Conservation (phyloP, 169 alveolate genomes). For the Babesia ovata region DNA sequence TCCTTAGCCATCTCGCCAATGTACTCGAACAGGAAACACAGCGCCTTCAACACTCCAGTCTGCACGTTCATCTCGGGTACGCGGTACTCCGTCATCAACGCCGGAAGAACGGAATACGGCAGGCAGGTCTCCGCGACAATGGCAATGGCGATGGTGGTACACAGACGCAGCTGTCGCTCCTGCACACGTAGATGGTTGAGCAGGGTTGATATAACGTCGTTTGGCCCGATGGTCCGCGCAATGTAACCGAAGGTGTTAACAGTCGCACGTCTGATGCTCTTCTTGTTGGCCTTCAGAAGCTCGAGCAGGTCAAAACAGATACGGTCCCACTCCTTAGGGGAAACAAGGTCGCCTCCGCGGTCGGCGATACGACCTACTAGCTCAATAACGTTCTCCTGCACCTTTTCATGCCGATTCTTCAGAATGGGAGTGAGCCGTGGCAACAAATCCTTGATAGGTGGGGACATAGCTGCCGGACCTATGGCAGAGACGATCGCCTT, state of each 20-base stretch:
- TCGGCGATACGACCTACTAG: slow-evolving; percentile 99
- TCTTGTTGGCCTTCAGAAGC: slow-evolving; percentile 94
- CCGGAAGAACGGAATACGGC: slow-evolving; percentile 99
- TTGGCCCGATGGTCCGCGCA: slow-evolving; percentile 99
- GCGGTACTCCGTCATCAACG: slow-evolving; percentile 98
- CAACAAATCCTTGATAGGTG: slow-evolving; percentile 98
- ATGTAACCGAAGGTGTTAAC: slow-evolving; percentile 99
- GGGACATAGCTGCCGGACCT: slow-evolving; percentile 98
- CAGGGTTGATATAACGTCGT: slow-evolving; percentile 95
- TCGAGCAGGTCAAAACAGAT: slow-evolving; percentile 98
- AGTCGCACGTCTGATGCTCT: slow-evolving; percentile 95
- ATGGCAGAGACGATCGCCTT: slow-evolving; percentile 98
- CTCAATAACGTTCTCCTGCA: slow-evolving; percentile 96
- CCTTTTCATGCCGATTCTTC: slow-evolving; percentile 99
- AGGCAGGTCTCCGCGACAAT: slow-evolving; percentile 99
- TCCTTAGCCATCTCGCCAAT: slow-evolving; percentile 94
- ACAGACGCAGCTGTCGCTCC: slow-evolving; percentile 98
- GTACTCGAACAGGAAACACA: slow-evolving; percentile 99
- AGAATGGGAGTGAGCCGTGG: slow-evolving; percentile 99
- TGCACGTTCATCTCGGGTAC: slow-evolving; percentile 98
- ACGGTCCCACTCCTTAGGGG: slow-evolving; percentile 99
- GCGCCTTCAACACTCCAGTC: slow-evolving; percentile 98
- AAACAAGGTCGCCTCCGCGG: slow-evolving; percentile 99
- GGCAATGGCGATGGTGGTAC: slow-evolving; percentile 98
- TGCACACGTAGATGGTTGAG: slow-evolving; percentile 95